These are phyloP conservation scores for Warburgia ugandensis DNA, from an alignment of 164 flowering plant species.

Conservation along the genomic window DNA sequence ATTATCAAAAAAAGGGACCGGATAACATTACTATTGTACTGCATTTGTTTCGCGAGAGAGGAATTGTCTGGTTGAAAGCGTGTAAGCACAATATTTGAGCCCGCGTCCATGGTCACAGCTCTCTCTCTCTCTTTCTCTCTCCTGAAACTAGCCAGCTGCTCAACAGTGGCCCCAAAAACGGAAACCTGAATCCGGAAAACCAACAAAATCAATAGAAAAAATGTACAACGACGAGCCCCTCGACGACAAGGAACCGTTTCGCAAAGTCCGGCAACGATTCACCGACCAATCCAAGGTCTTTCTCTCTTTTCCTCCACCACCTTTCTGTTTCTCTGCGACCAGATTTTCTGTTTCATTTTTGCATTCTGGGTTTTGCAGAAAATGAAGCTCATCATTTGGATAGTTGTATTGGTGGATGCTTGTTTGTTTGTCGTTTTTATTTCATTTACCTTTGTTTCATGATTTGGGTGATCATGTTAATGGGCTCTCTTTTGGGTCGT, in stretches of 20 bases:
- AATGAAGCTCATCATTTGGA: background rate
- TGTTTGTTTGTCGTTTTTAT: background rate
- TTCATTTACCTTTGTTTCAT: background rate
- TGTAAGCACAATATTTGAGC: too few relatives aligned
- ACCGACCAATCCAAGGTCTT: constrained; percentile 62
- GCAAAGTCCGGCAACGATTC: constrained; percentile 33
- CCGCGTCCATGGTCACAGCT: too few relatives aligned
- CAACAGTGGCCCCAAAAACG: too few relatives aligned
- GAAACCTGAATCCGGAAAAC: too few relatives aligned
- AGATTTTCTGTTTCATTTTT: background rate
- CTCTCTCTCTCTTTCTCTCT: too few relatives aligned
- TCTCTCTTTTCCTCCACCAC: background rate
- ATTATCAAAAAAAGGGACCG: too few relatives aligned
- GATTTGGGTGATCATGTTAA: background rate
- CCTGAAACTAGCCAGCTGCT: too few relatives aligned
- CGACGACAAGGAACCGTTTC: constrained; percentile 40
- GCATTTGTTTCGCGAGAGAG: too few relatives aligned
- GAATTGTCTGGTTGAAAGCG: too few relatives aligned
- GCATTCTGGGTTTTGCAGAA: background rate
- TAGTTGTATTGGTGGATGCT: background rate
- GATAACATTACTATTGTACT: too few relatives aligned
- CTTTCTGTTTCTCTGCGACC: background rate
- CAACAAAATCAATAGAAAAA: too few relatives aligned
- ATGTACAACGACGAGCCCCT: constrained; percentile 28
- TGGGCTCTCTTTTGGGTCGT: background rate